Evolutionary conservation across 768 basidiomycete genomes (phyloP), one percentile per base, ranked within the genome.

Genomic region (Leccinum subtestaceum): DNA sequence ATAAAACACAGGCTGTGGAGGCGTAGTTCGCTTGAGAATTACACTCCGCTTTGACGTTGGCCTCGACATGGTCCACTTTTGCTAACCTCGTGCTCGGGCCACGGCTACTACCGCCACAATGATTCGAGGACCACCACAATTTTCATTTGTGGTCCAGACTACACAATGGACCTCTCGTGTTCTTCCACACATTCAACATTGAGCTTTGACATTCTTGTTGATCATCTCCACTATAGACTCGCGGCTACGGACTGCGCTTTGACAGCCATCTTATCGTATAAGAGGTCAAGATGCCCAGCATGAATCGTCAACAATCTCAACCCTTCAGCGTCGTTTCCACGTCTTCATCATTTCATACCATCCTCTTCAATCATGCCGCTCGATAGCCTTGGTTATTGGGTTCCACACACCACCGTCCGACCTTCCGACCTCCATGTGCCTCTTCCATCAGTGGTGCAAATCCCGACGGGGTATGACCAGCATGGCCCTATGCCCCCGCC

Each of bases 301-400:
- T 19, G 46, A 29, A 10, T 29, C 8, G 29, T 7, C 46, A 47
- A 19, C 38, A 50, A 34, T 36, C 17, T 34, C 8, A 27, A 46
- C 29, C 38, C 15, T 47, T 12, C 17, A 23, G 49, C 38, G 11
- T 12, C 19, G 1, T 8, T 23, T 1, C 15, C 46, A 40, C 6
- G 15, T 36, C 27, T 15, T 32, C 40, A n/a, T 36, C 21, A 7
- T 21, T 29, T 12, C 3, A 11, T 40, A 40, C 40, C 13, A 38
- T 46, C 47, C 12, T 12, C 11, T 25, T 29, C 13, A 0, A 65
- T 19, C 0, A 67, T 66, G 65, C 38, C 52, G 32, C 11, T 40
- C 8, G 29, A 65, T 23, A 9, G 6, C 0, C 21, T 10, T 0
- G 47, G 43, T 36, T 12, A 21, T 19, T 67, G 55, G 65, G 1